A percentile compares a stretch with the other conserved stretches of the same genome.
Evolutionary conservation across 225 moss, liverwort and hornwort genomes (phyloP).

Genomic region (Polytrichum commune): DNA sequence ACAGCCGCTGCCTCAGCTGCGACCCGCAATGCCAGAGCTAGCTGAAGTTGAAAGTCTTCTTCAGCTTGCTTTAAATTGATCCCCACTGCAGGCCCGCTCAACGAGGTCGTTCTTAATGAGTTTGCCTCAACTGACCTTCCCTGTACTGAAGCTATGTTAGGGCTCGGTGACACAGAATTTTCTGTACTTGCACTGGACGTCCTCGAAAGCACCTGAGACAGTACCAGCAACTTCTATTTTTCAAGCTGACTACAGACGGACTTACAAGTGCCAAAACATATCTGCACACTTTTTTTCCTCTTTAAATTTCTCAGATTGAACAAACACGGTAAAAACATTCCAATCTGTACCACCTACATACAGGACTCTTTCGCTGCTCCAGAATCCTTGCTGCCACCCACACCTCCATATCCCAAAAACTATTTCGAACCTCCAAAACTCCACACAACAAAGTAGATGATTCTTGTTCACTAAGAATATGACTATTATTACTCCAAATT

Average conservation of each 20-base stretch:
- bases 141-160: conserved; percentile 54
- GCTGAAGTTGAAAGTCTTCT: conserved; percentile 94
- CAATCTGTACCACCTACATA: background rate
- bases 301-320: no score
- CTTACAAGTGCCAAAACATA: no score
- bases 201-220: conserved; percentile 65
- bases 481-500: no score
- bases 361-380: background rate
- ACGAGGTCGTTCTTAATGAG: conserved; percentile 22
- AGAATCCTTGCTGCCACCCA: no score
- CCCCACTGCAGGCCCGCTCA: conserved; percentile 40
- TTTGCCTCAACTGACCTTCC: conserved; percentile 67
- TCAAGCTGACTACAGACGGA: no score
- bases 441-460: no score
- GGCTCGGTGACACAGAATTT: conserved; percentile 59
- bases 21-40: conserved; percentile 88
- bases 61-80: conserved; percentile 93
- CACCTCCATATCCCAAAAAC: no score
- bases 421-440: no score
- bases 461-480: no score
- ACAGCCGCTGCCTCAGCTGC: conserved; percentile 92
- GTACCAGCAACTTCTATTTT: background rate
- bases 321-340: background rate
- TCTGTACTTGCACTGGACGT: conserved; percentile 84
- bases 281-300: no score